Evolutionary conservation across 371 early-diverging fungal species (phyloP), one percentile per base, ranked within the genome.

Genomic region (Entomophthora muscae): DNA sequence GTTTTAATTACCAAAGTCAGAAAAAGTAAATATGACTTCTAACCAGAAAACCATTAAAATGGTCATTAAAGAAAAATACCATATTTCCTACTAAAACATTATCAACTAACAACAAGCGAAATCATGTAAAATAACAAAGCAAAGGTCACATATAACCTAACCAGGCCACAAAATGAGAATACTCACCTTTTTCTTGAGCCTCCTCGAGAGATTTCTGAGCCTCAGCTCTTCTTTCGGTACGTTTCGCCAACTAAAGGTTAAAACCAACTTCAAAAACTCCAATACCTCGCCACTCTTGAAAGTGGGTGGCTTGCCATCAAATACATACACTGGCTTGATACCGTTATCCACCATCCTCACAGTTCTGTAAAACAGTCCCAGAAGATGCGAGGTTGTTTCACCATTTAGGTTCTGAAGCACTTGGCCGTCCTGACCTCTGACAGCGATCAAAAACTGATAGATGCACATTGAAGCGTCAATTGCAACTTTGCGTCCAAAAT

Each of bases 401-500:
- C 99, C 99, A 10, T 78, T 79, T 66, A 83, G 88, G 63, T 90
- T 91, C 22, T 85, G 87, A 52, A 99, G 79, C 62, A 87, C 78
- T 69, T 85, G 82, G 1, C 99, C 99, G 65, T 97, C 97, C 30
- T 79, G 76, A 65, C 82, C 83, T 56, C 99, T 79, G 32, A 99
- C 98, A 3, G 99, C 99, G 66, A 99, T 91, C 75, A 99, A 85
- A 76, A 99, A 99, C 81, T 99, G 99, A 74, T 99, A 99, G 57
- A 99, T 88, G 64, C 86, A 87, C 90, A 95, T 98, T 55, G 93
- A 95, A 12, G 95, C 99, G 73, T 99, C 99, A 65, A 98, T 93
- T 26, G 98, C 99, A 7, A 99, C 88, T 71, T 93, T 99, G 64
- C 97, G 88, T 0, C 97, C 94, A 73, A 94, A 89, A 66, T 88